Evolutionary conservation across 2,329 filamentous ascomycete genomes (phyloP), one percentile per base, ranked within the genome.

Genomic region (Pseudogymnoascus sp.): DNA sequence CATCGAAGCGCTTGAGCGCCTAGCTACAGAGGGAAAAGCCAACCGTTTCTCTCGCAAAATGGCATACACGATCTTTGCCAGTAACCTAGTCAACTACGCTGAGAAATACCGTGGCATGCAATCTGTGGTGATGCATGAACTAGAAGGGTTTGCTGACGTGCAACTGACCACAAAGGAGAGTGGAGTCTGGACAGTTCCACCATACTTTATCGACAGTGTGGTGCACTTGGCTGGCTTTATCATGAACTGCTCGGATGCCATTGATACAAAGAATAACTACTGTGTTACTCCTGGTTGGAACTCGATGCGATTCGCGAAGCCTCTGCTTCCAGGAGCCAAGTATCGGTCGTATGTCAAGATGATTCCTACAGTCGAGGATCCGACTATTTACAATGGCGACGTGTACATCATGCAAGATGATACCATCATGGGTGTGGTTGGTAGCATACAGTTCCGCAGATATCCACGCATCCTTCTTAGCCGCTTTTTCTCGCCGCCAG

Each of bases 11-110:
- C 71, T 77, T 3, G 70, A 76, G 61, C 67, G 79, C 64, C 81
- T 82, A 70, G 80, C 81, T 0, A 74, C 80, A 64, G 79, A 76
- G 59, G 83, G 83, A 31, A 78, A 78, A 58, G 82, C 83, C 35
- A 82, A 85, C 72, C 80, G 81, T 65, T 78, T 86, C 60, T 79
- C 83, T 64, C 79, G 80, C 23, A 81, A 81, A 7, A 65, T 69
- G 63, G 65, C 63, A 6, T 70, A 70, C 61, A 59, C 37, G 2
- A 55, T 69, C 5, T 65, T 69, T 59, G 59, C 63, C 21, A 67
- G 62, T 40, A 69, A 41, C 72, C 52, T 70, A 11, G 69, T 64
- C n/a, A 58, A 65, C 18, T 71, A 65, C 60, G 40, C 55, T 14
- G 31, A 62, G 3, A 63, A 65, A 23, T 70, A 65, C 59, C 62